Conservation (phyloP, 1,139 yeast species). For the Hansenula lynferdii region DNA sequence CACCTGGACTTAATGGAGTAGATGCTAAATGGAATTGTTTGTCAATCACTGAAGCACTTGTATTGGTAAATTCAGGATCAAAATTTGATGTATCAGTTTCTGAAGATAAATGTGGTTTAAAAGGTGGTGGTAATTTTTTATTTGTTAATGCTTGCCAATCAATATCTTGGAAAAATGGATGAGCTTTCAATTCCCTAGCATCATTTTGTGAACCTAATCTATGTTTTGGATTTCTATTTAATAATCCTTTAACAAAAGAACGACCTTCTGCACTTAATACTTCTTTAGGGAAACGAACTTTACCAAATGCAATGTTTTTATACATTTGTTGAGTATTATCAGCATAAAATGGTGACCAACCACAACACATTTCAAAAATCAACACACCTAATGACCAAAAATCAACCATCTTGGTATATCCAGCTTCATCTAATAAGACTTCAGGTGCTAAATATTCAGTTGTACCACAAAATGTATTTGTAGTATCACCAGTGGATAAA, state of each 20-base stretch:
- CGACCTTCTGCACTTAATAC: constrained; percentile 89
- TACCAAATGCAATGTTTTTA: constrained; percentile 96
- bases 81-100: constrained; percentile 95
- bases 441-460: constrained; percentile 89
- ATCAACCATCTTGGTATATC: constrained; percentile 84
- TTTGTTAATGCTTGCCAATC: constrained; percentile 79
- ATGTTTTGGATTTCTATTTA: constrained; percentile 93
- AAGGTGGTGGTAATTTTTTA: constrained; percentile 95
- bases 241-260: constrained; percentile 87
- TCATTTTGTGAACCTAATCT: constrained; percentile 88
- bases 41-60: constrained; percentile 76
- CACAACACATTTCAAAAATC: constrained; percentile 90
- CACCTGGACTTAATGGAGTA: constrained; percentile 88
- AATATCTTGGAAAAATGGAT: constrained; percentile 83
- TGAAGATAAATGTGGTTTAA: constrained; percentile 85
- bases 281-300: constrained; percentile 94
- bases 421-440: constrained; percentile 74
- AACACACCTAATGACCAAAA: constrained; percentile 82
- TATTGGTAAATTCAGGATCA: constrained; percentile 95
- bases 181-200: constrained; percentile 87
- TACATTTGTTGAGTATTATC: constrained; percentile 98
- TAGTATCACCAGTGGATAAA: constrained; percentile 75
- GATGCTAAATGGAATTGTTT: constrained; percentile 41
- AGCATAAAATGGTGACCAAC: constrained; percentile 99
- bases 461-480: constrained; percentile 97